Percentiles rank a stretch among this genome's conserved stretches.
Evolutionary conservation across 164 flowering plant genomes (phyloP).

Genomic region (Chimonanthus praecox): DNA sequence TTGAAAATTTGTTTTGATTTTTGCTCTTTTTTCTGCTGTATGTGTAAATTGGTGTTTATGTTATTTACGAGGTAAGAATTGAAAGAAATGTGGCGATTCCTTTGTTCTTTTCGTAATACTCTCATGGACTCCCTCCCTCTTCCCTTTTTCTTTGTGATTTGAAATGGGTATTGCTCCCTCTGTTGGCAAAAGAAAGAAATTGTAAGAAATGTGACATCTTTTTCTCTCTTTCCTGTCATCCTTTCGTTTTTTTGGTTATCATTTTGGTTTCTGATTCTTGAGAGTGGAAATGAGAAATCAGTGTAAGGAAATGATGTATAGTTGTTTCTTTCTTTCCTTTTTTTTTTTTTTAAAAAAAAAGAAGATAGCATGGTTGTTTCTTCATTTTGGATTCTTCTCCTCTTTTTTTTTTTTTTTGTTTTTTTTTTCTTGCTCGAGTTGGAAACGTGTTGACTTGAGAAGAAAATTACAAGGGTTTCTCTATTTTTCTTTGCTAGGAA

Average conservation of each 20-base stretch:
- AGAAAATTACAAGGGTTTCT: not conserved
- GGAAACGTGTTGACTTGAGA: slow-evolving; percentile 3
- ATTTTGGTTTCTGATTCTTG: not conserved
- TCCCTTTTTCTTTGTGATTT: not conserved
- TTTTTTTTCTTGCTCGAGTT: not conserved
- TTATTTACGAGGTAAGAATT: not conserved
- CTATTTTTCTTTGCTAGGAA: not conserved
- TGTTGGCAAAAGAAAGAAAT: slow-evolving; percentile 4
- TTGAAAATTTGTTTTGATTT: not conserved
- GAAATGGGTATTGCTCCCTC: not conserved
- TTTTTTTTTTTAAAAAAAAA: not conserved
- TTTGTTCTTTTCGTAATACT: not conserved
- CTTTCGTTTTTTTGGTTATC: not conserved
- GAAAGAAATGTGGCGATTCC: not conserved
- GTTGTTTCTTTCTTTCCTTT: not conserved
- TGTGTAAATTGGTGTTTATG: not conserved
- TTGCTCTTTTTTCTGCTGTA: too few species aligned
- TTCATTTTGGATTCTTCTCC: not conserved
- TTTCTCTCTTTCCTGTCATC: not conserved
- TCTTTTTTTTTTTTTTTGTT: not conserved
- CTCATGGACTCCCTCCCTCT: not conserved
- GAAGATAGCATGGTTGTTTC: not conserved
- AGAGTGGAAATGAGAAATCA: slow-evolving; percentile 5
- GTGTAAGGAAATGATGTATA: too few species aligned
- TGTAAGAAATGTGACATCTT: not conserved